Evolutionary conservation across 495 filamentous ascomycete species (phyloP).

Genomic region (Rusavskia elegans): DNA sequence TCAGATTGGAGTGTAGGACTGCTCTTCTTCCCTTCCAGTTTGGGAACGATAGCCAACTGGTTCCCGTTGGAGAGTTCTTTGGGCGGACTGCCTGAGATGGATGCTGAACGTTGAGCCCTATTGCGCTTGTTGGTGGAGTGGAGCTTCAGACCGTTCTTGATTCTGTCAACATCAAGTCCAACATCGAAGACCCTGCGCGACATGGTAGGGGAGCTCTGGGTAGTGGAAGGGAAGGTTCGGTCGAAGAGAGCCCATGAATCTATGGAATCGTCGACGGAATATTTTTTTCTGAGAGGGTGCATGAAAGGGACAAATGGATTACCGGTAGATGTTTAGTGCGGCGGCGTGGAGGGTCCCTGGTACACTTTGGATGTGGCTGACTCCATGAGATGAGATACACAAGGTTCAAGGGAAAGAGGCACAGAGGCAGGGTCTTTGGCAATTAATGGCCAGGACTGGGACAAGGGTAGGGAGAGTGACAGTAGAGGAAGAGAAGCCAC

Average conservation of each 20-base stretch:
- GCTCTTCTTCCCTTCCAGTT: constrained; percentile 7
- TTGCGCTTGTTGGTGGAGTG: constrained; percentile 7
- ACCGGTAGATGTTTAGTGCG: neutral
- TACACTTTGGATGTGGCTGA: too few species aligned
- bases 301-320: constrained; percentile 1
- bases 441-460: too few species aligned
- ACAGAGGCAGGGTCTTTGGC: neutral
- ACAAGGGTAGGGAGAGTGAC: too few species aligned
- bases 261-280: constrained; percentile 11
- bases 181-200: constrained; percentile 16
- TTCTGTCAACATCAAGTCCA: constrained; percentile 13
- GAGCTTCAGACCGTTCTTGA: constrained; percentile 9
- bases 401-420: neutral
- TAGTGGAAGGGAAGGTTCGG: constrained; percentile 11
- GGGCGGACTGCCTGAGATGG: neutral
- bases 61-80: neutral
- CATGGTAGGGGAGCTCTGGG: constrained; percentile 12
- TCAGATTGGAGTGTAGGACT: constrained; percentile 1
- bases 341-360: neutral
- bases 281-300: constrained; percentile 2
- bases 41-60: constrained; percentile 6
- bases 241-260: constrained; percentile 14
- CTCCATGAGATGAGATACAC: too few species aligned
- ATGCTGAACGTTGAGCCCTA: constrained; percentile 1
- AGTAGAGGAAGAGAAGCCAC: too few species aligned